These are phyloP conservation scores for Vitis vinifera DNA, from an alignment of 164 flowering plant species.

Conservation along the genomic window DNA sequence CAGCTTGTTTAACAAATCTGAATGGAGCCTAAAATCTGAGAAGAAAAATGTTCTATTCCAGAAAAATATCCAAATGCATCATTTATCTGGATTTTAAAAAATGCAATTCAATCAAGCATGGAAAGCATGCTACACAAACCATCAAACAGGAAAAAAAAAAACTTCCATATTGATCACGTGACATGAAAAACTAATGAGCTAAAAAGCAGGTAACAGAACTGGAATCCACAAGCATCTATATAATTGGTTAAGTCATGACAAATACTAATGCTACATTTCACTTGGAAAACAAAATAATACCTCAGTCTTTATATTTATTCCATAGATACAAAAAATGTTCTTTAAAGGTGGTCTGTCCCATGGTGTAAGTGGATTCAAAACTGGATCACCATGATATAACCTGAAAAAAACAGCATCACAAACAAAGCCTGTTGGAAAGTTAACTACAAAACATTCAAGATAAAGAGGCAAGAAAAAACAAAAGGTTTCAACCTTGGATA, in stretches of 20 bases:
- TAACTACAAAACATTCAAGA: neutral
- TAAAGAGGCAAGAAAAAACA: neutral
- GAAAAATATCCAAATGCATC: too few relatives aligned
- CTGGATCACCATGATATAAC: constrained; percentile 91
- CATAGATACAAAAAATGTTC: constrained; percentile 93
- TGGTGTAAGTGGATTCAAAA: constrained; percentile 91
- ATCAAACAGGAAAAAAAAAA: too few relatives aligned
- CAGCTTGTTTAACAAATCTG: too few relatives aligned
- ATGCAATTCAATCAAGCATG: too few relatives aligned
- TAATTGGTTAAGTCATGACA: neutral
- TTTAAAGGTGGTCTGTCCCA: constrained; percentile 99
- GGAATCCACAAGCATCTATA: neutral
- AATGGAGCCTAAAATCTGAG: too few relatives aligned
- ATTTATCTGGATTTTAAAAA: too few relatives aligned
- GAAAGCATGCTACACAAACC: neutral
- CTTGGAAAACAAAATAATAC: constrained; percentile 33
- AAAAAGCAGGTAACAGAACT: neutral
- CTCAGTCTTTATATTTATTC: constrained; percentile 86
- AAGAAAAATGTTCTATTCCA: too few relatives aligned
- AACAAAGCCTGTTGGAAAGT: neutral
- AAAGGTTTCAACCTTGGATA: neutral
- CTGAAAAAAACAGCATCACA: constrained; percentile 45
- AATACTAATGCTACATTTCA: neutral
- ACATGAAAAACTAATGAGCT: too few relatives aligned
- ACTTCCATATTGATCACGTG: too few relatives aligned